phyloP scores from a whole-genome alignment of 148 eudicot genomes.

The Chenopodium berlandieri region DNA sequence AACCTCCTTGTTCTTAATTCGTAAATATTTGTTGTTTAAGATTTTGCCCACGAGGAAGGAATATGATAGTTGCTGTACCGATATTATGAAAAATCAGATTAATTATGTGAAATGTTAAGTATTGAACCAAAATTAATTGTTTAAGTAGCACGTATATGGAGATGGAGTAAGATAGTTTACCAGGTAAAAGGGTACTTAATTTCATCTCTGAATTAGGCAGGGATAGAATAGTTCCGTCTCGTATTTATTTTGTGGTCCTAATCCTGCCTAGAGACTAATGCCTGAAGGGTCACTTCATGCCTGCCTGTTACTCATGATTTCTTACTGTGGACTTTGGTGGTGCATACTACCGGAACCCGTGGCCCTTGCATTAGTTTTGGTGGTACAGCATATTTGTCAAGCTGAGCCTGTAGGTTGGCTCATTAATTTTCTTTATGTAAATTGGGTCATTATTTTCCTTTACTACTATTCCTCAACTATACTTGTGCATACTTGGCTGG shows the following conservation, averaged over 20 bases:
- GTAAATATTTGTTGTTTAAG: neutral
- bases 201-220: neutral
- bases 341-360: neutral
- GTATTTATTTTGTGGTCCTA: conserved; percentile 6
- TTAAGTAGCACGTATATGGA: neutral
- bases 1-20: neutral
- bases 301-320: neutral
- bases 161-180: neutral
- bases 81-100: neutral
- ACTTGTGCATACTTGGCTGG: neutral
- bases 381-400: conserved; percentile 8
- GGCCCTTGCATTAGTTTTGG: conserved; percentile 3
- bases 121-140: neutral
- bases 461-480: neutral
- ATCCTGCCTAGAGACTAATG: neutral
- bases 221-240: neutral
- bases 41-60: neutral
- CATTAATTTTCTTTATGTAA: neutral
- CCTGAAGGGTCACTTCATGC: conserved; percentile 14
- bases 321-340: neutral
- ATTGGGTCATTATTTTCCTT: neutral
- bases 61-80: neutral
- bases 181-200: neutral
- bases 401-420: neutral
- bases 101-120: too few species aligned